Conservation (phyloP, 768 basidiomycete species). For the Termitomyces titanicus region DNA sequence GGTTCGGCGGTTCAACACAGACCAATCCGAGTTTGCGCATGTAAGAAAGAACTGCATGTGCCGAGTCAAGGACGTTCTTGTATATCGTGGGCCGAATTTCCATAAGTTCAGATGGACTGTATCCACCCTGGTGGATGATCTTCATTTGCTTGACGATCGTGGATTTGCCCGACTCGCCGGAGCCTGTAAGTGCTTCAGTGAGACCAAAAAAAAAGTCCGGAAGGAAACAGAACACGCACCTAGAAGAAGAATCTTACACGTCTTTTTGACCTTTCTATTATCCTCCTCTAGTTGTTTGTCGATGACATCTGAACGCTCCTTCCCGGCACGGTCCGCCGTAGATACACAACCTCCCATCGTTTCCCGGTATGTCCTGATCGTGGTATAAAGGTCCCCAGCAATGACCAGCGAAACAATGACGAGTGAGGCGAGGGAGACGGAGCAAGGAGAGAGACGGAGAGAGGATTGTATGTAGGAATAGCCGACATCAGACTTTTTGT, state of each 20-base stretch:
- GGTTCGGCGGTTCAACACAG: constrained; percentile 55
- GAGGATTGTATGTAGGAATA: too few relatives aligned
- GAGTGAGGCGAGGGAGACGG: neutral
- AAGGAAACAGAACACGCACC: constrained; percentile 45
- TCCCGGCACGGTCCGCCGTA: constrained; percentile 51
- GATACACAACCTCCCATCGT: constrained; percentile 72
- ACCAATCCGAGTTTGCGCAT: constrained; percentile 78
- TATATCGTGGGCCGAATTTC: constrained; percentile 69
- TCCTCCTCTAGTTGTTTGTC: constrained; percentile 88
- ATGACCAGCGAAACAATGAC: neutral
- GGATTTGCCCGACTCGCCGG: constrained; percentile 82
- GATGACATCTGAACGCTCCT: constrained; percentile 66
- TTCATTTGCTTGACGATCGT: constrained; percentile 1
- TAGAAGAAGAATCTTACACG: constrained; percentile 89
- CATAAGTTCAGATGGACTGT: constrained; percentile 27
- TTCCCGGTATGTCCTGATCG: neutral
- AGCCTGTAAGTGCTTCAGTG: constrained; percentile 55
- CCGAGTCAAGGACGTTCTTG: constrained; percentile 77
- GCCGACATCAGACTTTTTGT: too few relatives aligned
- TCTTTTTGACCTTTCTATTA: constrained; percentile 72
- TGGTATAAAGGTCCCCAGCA: neutral
- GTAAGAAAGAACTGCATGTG: constrained; percentile 72
- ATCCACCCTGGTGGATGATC: constrained; percentile 1
- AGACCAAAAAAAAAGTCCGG: neutral
- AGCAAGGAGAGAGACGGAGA: neutral